phyloP scores from a whole-genome alignment of 345 rosid species.

The Barbarea vulgaris region DNA sequence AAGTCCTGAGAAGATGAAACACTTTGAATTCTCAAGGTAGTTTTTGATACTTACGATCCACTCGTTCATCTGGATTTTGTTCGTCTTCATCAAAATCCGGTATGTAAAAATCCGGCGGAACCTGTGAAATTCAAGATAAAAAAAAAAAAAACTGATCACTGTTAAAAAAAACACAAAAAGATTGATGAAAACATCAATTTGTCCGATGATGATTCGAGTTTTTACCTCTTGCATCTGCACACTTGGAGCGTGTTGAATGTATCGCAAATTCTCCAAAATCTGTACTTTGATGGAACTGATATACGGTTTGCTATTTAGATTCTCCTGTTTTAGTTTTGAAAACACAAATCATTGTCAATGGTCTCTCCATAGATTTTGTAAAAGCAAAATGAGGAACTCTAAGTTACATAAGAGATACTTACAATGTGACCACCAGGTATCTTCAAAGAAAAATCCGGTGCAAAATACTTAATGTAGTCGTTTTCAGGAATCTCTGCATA shows the following conservation, averaged over 20 bases:
- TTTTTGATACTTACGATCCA: no score
- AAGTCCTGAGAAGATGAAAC: no score
- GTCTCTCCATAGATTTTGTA: not conserved
- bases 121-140: no score
- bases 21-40: no score
- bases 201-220: constrained; percentile 23
- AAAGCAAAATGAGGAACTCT: not conserved
- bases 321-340: constrained; percentile 60
- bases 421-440: constrained; percentile 84
- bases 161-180: no score
- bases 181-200: no score
- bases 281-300: constrained; percentile 81
- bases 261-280: constrained; percentile 85
- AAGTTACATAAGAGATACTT: constrained; percentile 39
- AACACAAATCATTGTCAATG: constrained; percentile 1
- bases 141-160: no score
- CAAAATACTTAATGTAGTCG: constrained; percentile 83
- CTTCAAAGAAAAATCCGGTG: constrained; percentile 80
- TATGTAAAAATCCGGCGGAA: no score
- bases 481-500: constrained; percentile 92
- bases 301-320: constrained; percentile 83
- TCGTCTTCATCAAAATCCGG: no score
- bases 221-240: constrained; percentile 98
- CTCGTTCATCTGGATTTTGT: no score
- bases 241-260: constrained; percentile 93